Evolutionary conservation across 495 filamentous ascomycete genomes (phyloP).

Genomic region (Aspergillus ellipticus): DNA sequence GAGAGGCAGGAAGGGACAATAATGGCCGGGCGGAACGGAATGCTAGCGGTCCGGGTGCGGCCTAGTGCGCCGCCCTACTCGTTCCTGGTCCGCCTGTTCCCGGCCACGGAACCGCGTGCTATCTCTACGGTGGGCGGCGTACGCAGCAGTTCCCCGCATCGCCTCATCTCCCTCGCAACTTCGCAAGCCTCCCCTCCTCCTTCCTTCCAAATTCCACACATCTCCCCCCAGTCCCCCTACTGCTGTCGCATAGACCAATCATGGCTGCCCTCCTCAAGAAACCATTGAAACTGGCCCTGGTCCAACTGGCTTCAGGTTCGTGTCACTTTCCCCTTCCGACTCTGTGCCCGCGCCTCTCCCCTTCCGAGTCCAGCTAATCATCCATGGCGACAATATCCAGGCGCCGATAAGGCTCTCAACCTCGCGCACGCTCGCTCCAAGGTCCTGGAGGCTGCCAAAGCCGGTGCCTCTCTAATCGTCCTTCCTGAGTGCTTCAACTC

Average conservation of each 20-base stretch:
- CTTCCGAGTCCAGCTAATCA: neutral
- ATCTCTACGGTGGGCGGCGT: neutral
- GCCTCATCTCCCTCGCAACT: neutral
- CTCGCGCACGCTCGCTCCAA: conserved; percentile 75
- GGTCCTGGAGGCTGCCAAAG: conserved; percentile 73
- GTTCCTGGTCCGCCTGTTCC: too few species aligned
- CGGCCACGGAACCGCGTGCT: neutral
- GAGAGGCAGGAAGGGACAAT: too few species aligned
- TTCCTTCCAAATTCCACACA: neutral
- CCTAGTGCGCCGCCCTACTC: too few species aligned
- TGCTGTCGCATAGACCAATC: neutral
- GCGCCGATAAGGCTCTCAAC: conserved; percentile 79
- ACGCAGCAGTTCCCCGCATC: neutral
- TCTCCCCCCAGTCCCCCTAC: neutral
- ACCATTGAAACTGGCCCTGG: conserved; percentile 74
- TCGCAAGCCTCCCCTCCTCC: neutral
- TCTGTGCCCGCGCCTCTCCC: neutral
- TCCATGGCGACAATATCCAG: conserved; percentile 29
- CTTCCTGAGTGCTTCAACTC: conserved; percentile 94
- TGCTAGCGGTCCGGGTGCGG: too few species aligned
- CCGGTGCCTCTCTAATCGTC: conserved; percentile 63
- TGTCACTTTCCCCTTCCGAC: neutral
- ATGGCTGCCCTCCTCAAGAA: conserved; percentile 62
- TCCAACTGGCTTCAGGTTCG: conserved; percentile 72
- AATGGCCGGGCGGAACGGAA: too few species aligned